Conservation (phyloP, 306 rosid genomes). For the Albizia julibrissin region DNA sequence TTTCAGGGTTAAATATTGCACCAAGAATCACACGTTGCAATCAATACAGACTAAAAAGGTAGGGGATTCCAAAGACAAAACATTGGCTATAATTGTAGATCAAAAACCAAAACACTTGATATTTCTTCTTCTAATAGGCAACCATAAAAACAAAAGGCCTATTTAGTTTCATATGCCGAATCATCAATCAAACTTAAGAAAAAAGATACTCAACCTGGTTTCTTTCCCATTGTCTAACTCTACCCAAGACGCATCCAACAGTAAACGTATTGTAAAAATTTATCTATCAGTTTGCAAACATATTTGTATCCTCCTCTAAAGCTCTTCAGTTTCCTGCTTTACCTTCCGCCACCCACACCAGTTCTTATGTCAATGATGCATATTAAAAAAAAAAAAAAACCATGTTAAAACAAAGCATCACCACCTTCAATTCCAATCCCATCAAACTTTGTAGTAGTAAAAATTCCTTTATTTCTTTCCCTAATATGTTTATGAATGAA, state of each 20-base stretch:
- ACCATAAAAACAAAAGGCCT: not conserved
- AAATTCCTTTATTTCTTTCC: not conserved
- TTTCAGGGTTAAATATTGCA: not conserved
- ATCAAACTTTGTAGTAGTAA: not conserved
- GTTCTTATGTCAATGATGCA: not conserved
- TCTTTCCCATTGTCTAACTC: not conserved
- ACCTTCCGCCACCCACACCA: slow-evolving; percentile 16
- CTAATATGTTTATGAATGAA: not conserved
- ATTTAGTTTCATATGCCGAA: not conserved
- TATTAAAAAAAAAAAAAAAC: not conserved
- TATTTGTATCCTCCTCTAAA: not conserved
- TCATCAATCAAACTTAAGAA: not conserved
- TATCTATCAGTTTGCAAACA: not conserved
- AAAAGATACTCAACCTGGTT: not conserved
- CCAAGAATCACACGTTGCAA: not conserved
- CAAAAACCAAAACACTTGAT: not conserved
- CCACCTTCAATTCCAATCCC: not conserved
- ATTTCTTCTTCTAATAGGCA: not conserved
- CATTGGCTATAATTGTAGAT: not conserved
- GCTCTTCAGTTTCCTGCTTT: not conserved
- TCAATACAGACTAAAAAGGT: not conserved
- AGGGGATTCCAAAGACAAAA: slow-evolving; percentile 13
- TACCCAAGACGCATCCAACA: not conserved
- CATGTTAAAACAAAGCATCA: not conserved
- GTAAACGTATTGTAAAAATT: not conserved